Evolutionary conservation across 2,329 filamentous ascomycete genomes (phyloP), one percentile per base, ranked within the genome.

Genomic region (Colletotrichum phormii): DNA sequence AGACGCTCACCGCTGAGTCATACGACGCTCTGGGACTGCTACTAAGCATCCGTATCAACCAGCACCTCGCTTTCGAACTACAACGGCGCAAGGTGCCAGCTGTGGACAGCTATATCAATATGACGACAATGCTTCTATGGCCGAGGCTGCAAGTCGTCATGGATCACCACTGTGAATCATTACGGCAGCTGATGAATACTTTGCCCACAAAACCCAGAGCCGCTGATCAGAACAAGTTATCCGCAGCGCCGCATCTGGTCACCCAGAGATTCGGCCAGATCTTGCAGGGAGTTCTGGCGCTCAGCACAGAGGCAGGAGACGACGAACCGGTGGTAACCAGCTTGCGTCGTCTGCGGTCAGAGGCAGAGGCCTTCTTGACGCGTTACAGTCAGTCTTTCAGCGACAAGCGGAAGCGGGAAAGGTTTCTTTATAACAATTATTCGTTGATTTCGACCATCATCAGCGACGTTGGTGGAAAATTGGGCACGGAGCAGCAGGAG

Each of bases 231-330:
- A 85, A 88, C 22, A 90, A 88, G 76, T 88, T 92, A 67, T 94
- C 92, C 1, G 93, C 93, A 0, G 97, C 97, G 1, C 97, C 97
- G 0, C 97, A 98, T 78, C 92, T 96, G 64, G 88, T 97, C 22
- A 98, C 97, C 0, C 97, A 99, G 81, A 91, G 95, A n/a, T 98
- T 98, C 79, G 97, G 94, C 0, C 96, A 98, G 83, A 91, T 99
- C 62, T 83, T 98, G 61, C 94, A 98, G 75, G 95, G 94, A 3
- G 93, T 98, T 35, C 84, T 98, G 35, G 86, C 90, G 0, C 88
- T 99, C 55, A 97, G 94, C 79, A 91, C 91, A n/a, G 95, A 98
- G 77, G 94, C 95, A 0, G 95, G 95, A 2, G 97, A 98, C 76
- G 95, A 98, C 76, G 97, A 99, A 81, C 97, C 97, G 0, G 94